Evolutionary conservation across 2,329 filamentous ascomycete species (phyloP).

Genomic region (Epichloe aotearoae): DNA sequence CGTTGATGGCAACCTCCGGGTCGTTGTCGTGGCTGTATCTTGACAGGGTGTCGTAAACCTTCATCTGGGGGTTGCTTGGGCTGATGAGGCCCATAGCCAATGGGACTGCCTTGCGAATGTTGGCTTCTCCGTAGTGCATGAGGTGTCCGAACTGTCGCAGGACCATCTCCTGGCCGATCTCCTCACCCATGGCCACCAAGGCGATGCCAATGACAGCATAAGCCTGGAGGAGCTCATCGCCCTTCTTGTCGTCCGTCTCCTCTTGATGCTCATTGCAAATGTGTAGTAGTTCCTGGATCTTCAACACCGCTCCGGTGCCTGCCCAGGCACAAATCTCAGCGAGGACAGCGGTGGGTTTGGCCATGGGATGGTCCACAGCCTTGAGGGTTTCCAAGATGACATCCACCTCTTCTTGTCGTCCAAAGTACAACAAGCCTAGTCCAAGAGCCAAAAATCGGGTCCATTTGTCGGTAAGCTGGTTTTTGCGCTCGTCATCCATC

Average conservation of each 20-base stretch:
- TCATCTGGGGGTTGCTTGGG: constrained; percentile 98
- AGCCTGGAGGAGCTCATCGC: constrained; percentile 86
- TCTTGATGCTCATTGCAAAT: constrained; percentile 98
- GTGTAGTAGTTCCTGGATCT: constrained; percentile 92
- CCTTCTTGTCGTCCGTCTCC: constrained; percentile 86
- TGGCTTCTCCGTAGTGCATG: constrained; percentile 97
- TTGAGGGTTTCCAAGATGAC: constrained; percentile 94
- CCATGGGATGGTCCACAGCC: constrained; percentile 92
- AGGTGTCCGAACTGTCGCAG: constrained; percentile 92
- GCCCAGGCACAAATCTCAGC: constrained; percentile 97
- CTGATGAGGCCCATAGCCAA: constrained; percentile 94
- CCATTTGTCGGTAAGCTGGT: constrained; percentile 95
- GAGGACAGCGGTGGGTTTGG: constrained; percentile 85
- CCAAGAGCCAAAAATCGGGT: constrained; percentile 92
- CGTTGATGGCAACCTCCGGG: constrained; percentile 94
- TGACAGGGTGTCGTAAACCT: constrained; percentile 96
- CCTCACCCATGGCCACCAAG: constrained; percentile 94
- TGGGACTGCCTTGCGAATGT: constrained; percentile 91
- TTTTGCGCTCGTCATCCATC: constrained; percentile 83
- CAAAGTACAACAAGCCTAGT: constrained; percentile 87
- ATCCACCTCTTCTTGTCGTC: constrained; percentile 95
- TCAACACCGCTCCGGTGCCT: constrained; percentile 89
- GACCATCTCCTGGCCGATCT: constrained; percentile 97
- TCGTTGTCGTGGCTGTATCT: constrained; percentile 98
- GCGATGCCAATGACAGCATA: constrained; percentile 93